phyloP scores from a whole-genome alignment of 140 eudicot species.

The Flaveria floridana region DNA sequence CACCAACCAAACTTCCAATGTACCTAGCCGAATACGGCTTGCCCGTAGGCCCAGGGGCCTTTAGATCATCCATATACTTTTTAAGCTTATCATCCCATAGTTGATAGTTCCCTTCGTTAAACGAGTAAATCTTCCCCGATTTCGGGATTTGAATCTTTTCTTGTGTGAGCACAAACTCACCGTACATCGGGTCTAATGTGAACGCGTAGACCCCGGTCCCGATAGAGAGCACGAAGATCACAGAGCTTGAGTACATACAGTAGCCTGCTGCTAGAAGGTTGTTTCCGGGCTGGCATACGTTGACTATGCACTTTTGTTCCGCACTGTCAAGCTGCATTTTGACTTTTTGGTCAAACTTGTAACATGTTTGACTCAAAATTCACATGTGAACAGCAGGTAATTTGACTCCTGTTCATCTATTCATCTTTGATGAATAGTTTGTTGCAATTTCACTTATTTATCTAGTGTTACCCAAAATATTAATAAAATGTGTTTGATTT shows the following conservation, averaged over 20 bases:
- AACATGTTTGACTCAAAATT: conserved; percentile 1
- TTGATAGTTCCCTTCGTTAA: conserved; percentile 92
- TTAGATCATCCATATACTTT: conserved; percentile 81
- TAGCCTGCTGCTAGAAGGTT: conserved; percentile 98
- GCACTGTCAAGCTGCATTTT: conserved; percentile 64
- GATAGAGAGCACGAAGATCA: conserved; percentile 77
- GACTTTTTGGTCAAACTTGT: conserved; percentile 11
- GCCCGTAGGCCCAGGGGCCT: conserved; percentile 90
- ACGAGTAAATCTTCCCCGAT: conserved; percentile 81
- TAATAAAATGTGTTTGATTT: neutral
- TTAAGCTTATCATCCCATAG: conserved; percentile 94
- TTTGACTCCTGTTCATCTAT: neutral
- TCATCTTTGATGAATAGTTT: neutral
- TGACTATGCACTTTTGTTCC: conserved; percentile 68
- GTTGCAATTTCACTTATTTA: neutral
- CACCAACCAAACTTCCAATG: conserved; percentile 95
- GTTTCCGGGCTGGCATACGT: conserved; percentile 93
- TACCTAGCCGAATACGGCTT: conserved; percentile 93
- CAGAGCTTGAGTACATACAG: conserved; percentile 98
- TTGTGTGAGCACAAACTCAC: conserved; percentile 90
- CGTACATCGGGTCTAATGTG: conserved; percentile 92
- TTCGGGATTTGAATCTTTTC: conserved; percentile 81
- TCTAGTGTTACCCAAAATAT: neutral
- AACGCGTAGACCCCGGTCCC: conserved; percentile 85
- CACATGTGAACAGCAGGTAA: neutral